Evolutionary conservation across 768 basidiomycete genomes (phyloP).

Genomic region (Hygrocybe punicea): DNA sequence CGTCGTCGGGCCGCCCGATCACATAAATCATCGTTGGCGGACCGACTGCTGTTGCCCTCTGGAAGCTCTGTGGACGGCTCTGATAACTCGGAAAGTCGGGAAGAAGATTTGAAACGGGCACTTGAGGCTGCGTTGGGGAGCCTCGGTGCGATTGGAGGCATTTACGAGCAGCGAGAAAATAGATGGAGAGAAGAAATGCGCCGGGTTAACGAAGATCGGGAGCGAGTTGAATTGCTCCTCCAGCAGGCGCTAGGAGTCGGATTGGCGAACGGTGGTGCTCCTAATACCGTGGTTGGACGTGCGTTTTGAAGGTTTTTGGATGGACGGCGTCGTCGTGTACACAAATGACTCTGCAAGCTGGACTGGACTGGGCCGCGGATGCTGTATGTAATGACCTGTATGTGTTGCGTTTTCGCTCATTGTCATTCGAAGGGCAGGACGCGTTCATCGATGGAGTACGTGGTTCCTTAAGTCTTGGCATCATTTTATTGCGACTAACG

Average conservation of each 20-base stretch:
- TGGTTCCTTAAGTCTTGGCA: too few relatives aligned
- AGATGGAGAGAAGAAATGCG: conserved; percentile 71
- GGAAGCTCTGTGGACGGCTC: conserved; percentile 50
- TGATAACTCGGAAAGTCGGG: conserved; percentile 50
- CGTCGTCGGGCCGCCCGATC: conserved; percentile 50
- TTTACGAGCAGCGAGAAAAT: conserved; percentile 67
- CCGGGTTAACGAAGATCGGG: conserved; percentile 61
- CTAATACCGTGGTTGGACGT: conserved; percentile 8
- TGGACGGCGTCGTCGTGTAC: not conserved
- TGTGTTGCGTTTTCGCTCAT: not conserved
- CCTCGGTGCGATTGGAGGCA: conserved; percentile 55
- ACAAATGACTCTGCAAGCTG: not conserved
- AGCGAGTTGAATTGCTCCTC: conserved; percentile 61
- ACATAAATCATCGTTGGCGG: conserved; percentile 43
- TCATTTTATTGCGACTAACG: too few relatives aligned
- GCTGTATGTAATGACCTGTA: not conserved
- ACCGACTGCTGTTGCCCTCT: conserved; percentile 47
- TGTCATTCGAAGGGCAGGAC: too few relatives aligned
- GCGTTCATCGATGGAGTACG: too few relatives aligned
- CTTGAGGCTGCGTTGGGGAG: conserved; percentile 67
- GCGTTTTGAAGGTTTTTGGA: not conserved
- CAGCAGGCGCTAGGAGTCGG: conserved; percentile 54
- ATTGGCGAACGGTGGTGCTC: not conserved
- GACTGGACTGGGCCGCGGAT: not conserved
- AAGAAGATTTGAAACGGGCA: conserved; percentile 65